Conservation (phyloP, 2,329 filamentous ascomycete genomes). For the Ceratocystis diversiconidia region DNA sequence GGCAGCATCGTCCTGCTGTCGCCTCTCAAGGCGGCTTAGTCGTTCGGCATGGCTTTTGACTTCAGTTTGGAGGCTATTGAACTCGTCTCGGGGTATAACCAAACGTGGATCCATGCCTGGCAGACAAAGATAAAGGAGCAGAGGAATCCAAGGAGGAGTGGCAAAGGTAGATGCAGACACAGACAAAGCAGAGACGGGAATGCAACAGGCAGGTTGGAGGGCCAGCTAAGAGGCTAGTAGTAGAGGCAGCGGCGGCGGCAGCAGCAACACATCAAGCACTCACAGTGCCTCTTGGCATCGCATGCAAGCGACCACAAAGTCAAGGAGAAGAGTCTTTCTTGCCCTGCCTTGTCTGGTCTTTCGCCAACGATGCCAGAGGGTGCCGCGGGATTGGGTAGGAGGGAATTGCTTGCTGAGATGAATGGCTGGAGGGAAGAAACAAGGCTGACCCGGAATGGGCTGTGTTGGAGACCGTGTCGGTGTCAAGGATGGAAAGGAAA, state of each 20-base stretch:
- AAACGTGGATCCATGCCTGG: conserved; percentile 51
- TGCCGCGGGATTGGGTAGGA: background rate
- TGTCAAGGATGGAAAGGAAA: background rate
- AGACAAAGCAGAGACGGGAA: background rate
- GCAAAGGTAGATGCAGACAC: background rate
- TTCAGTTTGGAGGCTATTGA: conserved; percentile 57
- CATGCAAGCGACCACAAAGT: conserved; percentile 14
- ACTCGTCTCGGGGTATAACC: conserved; percentile 45
- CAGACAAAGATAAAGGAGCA: background rate
- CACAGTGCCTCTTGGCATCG: conserved; percentile 15
- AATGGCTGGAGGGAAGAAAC: too few relatives aligned
- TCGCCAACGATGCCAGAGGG: conserved; percentile 13
- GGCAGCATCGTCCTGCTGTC: conserved; percentile 51
- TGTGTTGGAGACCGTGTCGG: background rate
- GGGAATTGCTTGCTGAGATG: background rate
- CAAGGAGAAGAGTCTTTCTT: conserved; percentile 7
- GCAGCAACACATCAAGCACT: conserved; percentile 1
- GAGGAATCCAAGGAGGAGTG: background rate
- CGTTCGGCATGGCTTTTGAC: conserved; percentile 53
- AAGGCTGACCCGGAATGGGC: background rate
- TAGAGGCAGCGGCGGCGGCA: too few relatives aligned
- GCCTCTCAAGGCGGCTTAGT: conserved; percentile 47
- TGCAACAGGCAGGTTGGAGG: background rate
- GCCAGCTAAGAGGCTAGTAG: background rate
- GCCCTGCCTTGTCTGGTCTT: conserved; percentile 4